Base-by-base conservation (phyloP, 2,329 filamentous ascomycete species). In the Stromatinia cepivora region DNA sequence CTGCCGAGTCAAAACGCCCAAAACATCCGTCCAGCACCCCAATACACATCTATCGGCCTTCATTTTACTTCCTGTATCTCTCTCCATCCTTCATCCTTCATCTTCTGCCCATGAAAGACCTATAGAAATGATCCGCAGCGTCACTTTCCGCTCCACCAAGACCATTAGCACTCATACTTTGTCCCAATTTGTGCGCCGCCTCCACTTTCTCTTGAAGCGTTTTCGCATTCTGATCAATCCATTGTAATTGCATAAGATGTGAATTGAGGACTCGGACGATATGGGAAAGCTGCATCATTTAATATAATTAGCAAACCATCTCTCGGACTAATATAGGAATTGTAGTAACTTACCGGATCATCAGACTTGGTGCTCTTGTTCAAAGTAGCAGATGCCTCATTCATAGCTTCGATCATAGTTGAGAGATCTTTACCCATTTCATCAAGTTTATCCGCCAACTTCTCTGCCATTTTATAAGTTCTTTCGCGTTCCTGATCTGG, bases 331-430 rank as follows among this genome's bases (percentile, higher is more conserved):
- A 66, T 31, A 20, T 3, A 42, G 13, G 15, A 15, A 36, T 31
- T 57, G 13, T 6, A 56, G 42, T 17, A 20, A 86, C 89, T 81
- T 86, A 95, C 92, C 74, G 92, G 92, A 81, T 95, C 92, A 79
- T 95, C 92, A 39, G 92, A 87, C 81, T 96, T 96, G 81, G 87
- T 90, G 70, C 91, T 93, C 85, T 96, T 97, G 85, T 89, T 94
- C 73, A 99, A 83, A 34, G 90, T 93, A 67, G 92, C 87, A n/a
- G 92, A 95, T 72, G 96, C 94, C 75, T 90, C 88, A 79, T 99
- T 99, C 79, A 99, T 97, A 81, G 98, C 95, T 78, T 97, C 94
- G 75, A 99, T 97, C 93, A 99, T 98, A 81, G 93, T 94, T 61
- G 88, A 89, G 72, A 99, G 84, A 78, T 97, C 93, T 78, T 93